A percentile compares a stretch with the other conserved stretches of the same genome.
Conservation (phyloP, 148 eudicot genomes). For the Vaccinium darrowii region DNA sequence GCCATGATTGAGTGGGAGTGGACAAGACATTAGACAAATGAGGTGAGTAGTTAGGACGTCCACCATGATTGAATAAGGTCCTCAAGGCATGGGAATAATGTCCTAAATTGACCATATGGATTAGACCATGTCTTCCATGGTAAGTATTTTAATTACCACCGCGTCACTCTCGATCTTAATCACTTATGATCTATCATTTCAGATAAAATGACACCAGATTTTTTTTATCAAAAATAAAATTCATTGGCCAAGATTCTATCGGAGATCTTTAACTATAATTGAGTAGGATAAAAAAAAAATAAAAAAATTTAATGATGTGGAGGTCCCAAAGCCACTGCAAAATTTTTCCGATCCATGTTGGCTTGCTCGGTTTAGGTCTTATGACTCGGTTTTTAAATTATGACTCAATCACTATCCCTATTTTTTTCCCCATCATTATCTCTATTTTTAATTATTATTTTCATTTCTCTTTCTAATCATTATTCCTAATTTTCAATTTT, state of each 20-base stretch:
- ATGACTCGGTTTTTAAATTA: no score
- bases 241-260: neutral
- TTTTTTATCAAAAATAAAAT: neutral
- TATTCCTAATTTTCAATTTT: no score
- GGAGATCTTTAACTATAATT: neutral
- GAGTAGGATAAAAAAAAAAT: neutral
- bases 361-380: no score
- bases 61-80: neutral
- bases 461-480: no score
- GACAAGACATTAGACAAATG: neutral
- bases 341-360: neutral
- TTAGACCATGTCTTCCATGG: neutral
- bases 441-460: no score
- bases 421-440: no score
- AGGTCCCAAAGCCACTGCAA: neutral
- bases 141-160: neutral
- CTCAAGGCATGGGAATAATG: constrained; percentile 1
- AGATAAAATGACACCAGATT: neutral
- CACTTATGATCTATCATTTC: neutral
- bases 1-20: neutral
- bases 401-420: no score
- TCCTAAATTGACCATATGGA: neutral
- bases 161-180: neutral
- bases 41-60: neutral
- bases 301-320: neutral